These are phyloP conservation scores for Fusarium aywerte DNA, from an alignment of 2,329 filamentous ascomycete genomes.

Conservation along the genomic window DNA sequence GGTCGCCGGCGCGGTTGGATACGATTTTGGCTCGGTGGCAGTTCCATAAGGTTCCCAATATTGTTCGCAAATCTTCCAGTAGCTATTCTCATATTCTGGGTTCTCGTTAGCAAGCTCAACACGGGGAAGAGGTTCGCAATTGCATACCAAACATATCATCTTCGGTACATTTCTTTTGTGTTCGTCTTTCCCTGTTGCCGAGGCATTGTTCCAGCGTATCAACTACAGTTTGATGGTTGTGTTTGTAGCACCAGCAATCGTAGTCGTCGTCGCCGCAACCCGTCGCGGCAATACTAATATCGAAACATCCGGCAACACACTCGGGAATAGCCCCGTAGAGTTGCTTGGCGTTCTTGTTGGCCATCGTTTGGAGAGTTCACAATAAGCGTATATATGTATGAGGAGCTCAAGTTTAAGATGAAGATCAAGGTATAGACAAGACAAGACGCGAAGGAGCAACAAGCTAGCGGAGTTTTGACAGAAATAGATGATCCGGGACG, in stretches of 20 bases:
- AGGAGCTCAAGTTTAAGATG: not conserved
- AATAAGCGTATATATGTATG: not conserved
- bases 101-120: not conserved
- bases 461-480: not conserved
- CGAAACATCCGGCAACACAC: slow-evolving; percentile 38
- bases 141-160: slow-evolving; percentile 41
- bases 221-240: slow-evolving; percentile 42
- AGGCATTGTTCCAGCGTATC: slow-evolving; percentile 41
- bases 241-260: slow-evolving; percentile 43
- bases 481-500: not conserved
- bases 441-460: not conserved
- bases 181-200: slow-evolving; percentile 28
- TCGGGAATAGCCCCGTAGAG: slow-evolving; percentile 36
- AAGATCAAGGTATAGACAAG: not conserved
- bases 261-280: slow-evolving; percentile 39
- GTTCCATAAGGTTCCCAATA: slow-evolving; percentile 44
- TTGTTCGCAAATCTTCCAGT: slow-evolving; percentile 45
- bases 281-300: slow-evolving; percentile 40
- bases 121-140: fast-evolving
- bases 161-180: slow-evolving; percentile 32
- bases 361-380: slow-evolving; percentile 18
- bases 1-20: slow-evolving; percentile 11
- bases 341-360: slow-evolving; percentile 35
- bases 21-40: slow-evolving; percentile 35
- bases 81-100: slow-evolving; percentile 43